Percentiles rank a stretch among this genome's conserved stretches.
Conservation (phyloP, 1,284 basidiomycete species). For the Tetrapyrgos nigripes region DNA sequence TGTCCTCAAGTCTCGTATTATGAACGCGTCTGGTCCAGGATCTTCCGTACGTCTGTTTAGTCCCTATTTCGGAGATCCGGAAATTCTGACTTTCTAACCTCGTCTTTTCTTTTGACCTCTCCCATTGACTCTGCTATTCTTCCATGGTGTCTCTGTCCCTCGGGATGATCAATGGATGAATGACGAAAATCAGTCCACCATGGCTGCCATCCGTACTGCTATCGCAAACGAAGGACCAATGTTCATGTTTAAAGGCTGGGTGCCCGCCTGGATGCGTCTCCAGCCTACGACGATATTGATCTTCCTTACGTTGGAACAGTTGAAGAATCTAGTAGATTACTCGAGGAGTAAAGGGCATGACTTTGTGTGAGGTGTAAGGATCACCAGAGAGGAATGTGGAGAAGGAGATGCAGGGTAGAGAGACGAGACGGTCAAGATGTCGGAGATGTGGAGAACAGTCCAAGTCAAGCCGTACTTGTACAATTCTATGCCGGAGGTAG, state of each 20-base stretch:
- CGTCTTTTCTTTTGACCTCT: conserved; percentile 3
- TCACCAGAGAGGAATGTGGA: not conserved
- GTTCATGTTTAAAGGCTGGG: conserved; percentile 95
- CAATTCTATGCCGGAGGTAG: too few relatives aligned
- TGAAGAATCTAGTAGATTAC: conserved; percentile 70
- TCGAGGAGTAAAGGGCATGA: conserved; percentile 34
- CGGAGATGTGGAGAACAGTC: too few relatives aligned
- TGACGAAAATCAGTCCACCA: conserved; percentile 56
- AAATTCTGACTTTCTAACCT: not conserved
- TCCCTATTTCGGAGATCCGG: not conserved
- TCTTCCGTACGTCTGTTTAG: conserved; percentile 57
- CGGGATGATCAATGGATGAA: too few relatives aligned
- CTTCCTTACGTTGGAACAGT: conserved; percentile 84
- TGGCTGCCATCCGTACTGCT: conserved; percentile 74
- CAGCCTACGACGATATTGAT: conserved; percentile 88
- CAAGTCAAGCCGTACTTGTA: too few relatives aligned
- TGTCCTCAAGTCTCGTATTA: conserved; percentile 86
- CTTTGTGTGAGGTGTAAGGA: conserved; percentile 2
- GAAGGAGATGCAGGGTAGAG: too few relatives aligned
- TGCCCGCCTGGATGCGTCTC: conserved; percentile 84
- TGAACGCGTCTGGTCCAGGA: conserved; percentile 88
- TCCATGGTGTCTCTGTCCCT: too few relatives aligned
- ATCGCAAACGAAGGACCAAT: conserved; percentile 82
- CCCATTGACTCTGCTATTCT: too few relatives aligned
- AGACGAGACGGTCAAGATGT: too few relatives aligned